Conservation (phyloP, 129 eudicot genomes). For the Flaveria bidentis region DNA sequence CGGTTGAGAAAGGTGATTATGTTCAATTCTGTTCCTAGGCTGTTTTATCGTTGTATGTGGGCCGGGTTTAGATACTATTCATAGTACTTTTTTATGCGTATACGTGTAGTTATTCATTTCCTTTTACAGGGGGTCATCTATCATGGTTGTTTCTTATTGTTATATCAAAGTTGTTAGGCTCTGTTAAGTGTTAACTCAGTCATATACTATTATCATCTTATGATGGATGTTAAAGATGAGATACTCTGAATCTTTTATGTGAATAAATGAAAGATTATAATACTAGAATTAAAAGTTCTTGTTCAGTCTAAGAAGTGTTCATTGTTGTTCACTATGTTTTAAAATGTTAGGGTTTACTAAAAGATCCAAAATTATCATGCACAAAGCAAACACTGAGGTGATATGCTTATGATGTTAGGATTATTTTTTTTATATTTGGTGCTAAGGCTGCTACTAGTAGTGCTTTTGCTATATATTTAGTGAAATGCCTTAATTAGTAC, state of each 20-base stretch:
- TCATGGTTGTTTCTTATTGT: not conserved
- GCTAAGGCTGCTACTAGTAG: not conserved
- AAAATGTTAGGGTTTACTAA: no score
- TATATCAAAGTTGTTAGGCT: not conserved
- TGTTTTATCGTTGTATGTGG: not conserved
- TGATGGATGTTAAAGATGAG: not conserved
- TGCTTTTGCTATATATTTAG: not conserved
- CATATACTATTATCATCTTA: constrained; percentile 1
- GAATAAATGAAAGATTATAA: not conserved
- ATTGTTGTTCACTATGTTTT: no score
- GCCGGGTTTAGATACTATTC: not conserved
- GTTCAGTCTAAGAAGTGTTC: not conserved
- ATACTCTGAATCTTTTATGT: not conserved
- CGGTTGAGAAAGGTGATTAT: constrained; percentile 51
- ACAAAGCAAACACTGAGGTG: not conserved
- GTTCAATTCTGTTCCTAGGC: not conserved
- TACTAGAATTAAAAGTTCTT: not conserved
- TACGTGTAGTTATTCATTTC: not conserved
- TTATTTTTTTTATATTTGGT: not conserved
- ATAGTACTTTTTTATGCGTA: no score
- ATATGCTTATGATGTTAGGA: not conserved
- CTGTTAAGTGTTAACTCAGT: not conserved
- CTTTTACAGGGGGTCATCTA: not conserved
- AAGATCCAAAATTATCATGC: not conserved
- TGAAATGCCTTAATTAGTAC: not conserved